A percentile compares a stretch with the other conserved stretches of the same genome.
Evolutionary conservation across 2,329 filamentous ascomycete species (phyloP).

Genomic region (Diaporthe citrichinensis): DNA sequence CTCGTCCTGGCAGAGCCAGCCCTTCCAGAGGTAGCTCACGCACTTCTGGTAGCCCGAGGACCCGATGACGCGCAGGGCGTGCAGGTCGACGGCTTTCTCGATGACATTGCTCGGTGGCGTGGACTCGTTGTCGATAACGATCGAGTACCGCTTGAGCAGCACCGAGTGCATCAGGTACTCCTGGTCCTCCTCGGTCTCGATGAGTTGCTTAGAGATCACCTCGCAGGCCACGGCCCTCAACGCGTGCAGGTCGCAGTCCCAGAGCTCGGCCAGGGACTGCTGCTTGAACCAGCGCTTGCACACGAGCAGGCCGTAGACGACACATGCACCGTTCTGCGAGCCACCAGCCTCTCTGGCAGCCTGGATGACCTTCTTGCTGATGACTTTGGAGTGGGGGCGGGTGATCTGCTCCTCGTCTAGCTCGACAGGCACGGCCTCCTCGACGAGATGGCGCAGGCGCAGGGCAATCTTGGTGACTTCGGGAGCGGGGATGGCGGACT

Average conservation of each 20-base stretch:
- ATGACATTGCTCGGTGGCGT: conserved; percentile 88
- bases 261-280: conserved; percentile 86
- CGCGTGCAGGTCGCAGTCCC: conserved; percentile 89
- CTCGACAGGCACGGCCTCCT: conserved; percentile 91
- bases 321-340: conserved; percentile 79
- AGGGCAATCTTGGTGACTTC: conserved; percentile 93
- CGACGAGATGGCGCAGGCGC: conserved; percentile 90
- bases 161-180: conserved; percentile 84
- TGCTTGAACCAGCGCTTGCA: conserved; percentile 81
- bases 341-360: conserved; percentile 88
- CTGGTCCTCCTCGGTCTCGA: conserved; percentile 86
- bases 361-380: conserved; percentile 83
- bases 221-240: conserved; percentile 88
- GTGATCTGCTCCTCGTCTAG: conserved; percentile 83
- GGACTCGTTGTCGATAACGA: conserved; percentile 78
- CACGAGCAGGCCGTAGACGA: conserved; percentile 87
- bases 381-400: conserved; percentile 85
- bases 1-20: conserved; percentile 97
- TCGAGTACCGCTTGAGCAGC: conserved; percentile 90
- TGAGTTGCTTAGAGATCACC: conserved; percentile 89
- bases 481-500: conserved; percentile 78
- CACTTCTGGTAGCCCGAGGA: conserved; percentile 97
- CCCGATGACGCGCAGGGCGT: conserved; percentile 89
- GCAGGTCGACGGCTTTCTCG: conserved; percentile 93
- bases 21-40: conserved; percentile 91